Percentiles rank a stretch among this genome's conserved stretches.
Conservation (phyloP, 768 basidiomycete genomes). For the Aureoboletus auriporus region DNA sequence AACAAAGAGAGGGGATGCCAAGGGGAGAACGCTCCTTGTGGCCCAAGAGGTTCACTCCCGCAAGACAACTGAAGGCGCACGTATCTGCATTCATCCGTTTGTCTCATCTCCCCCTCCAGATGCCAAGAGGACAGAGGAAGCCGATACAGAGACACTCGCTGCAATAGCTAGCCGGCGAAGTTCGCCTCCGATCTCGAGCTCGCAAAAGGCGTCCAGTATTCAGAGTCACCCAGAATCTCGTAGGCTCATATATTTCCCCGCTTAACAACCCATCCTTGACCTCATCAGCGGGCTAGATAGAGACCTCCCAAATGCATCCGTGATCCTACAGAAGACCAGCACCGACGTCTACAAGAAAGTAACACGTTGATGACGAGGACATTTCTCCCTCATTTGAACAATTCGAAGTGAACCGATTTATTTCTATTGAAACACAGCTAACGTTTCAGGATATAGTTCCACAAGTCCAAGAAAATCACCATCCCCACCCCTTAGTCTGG, state of each 20-base stretch:
- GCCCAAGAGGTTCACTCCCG: conserved; percentile 91
- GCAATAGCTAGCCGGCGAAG: conserved; percentile 90
- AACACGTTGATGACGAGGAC: conserved; percentile 92
- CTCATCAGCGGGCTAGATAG: conserved; percentile 58
- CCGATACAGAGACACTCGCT: conserved; percentile 84
- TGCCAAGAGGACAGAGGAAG: conserved; percentile 86
- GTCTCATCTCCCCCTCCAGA: conserved; percentile 40
- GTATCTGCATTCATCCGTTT: background rate
- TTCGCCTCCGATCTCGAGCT: conserved; percentile 91
- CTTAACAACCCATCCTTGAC: background rate
- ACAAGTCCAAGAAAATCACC: conserved; percentile 81
- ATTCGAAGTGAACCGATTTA: conserved; percentile 55
- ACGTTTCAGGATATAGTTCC: conserved; percentile 78
- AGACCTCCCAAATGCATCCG: conserved; percentile 79
- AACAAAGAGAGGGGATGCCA: conserved; percentile 63
- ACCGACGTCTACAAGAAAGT: conserved; percentile 75
- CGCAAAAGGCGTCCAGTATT: conserved; percentile 89
- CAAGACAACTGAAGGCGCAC: conserved; percentile 76
- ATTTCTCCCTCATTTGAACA: conserved; percentile 90
- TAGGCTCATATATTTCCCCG: conserved; percentile 40
- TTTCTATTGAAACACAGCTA: conserved; percentile 7
- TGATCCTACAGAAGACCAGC: conserved; percentile 62
- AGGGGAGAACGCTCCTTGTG: conserved; percentile 81
- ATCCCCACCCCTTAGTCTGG: too few relatives aligned
- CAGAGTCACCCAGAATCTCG: conserved; percentile 81